Evolutionary conservation across 2,329 filamentous ascomycete genomes (phyloP), one percentile per base, ranked within the genome.

Genomic region (Dactylellina drechsleri): DNA sequence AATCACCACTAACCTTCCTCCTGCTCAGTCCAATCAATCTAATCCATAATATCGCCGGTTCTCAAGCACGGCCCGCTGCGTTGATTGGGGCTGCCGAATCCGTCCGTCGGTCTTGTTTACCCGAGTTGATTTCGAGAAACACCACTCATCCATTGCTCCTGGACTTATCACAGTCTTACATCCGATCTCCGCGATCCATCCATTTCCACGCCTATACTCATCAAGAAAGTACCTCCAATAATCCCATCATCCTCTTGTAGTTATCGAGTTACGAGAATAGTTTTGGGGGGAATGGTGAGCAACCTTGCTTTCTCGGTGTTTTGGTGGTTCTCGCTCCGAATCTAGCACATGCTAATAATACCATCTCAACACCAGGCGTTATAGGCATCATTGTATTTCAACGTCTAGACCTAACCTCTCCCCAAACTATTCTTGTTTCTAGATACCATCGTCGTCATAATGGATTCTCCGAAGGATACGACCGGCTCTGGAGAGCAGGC

Each of bases 121-220:
- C 31, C 68, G 45, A 59, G 31, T 61, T 36, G 13, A 47, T 8
- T 43, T 31, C 6, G 31, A 10, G n/a, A 15, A 20, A 36, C 52
- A n/a, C 31, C 31, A 10, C 31, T 36, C 31, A 8, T 36, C 31
- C 5, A 10, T 8, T 10, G 31, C 31, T 54, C 20, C 57, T 40
- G 50, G 57, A 61, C 52, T 41, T 66, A 73, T 57, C 56, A 61
- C 61, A n/a, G 62, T 13, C 61, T 66, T 60, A 66, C 61, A 61
- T 62, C 61, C 61, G 61, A 73, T 54, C 61, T 61, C 56, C 60
- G 47, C 61, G 47, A 65, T 59, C 45, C n/a, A 45, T 18, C 49
- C 6, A 28, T 15, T 6, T 49, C 45, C 20, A 36, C 59, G 2
- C 40, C 59, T 31, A 13, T 15, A 26, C 4, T 10, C 13, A 31